Conservation (phyloP, 2,329 filamentous ascomycete species). For the Ophiocordyceps camponoti-rufipedis region DNA sequence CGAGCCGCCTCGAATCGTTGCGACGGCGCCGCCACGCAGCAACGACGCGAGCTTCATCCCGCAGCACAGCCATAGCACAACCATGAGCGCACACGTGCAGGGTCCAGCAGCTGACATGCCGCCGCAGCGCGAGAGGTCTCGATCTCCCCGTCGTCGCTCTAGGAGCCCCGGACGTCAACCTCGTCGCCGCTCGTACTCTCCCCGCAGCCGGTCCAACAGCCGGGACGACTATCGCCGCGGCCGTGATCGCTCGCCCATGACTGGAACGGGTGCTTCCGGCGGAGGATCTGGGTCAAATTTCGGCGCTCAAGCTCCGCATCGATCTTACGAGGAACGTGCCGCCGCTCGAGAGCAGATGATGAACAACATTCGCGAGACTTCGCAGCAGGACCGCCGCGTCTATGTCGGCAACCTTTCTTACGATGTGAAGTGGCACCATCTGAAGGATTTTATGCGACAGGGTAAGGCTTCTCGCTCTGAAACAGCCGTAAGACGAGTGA, state of each 20-base stretch:
- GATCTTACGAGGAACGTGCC: slow-evolving; percentile 69
- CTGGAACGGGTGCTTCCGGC: slow-evolving; percentile 47
- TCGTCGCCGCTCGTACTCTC: slow-evolving; percentile 61
- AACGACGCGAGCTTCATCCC: not conserved
- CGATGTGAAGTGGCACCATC: slow-evolving; percentile 99
- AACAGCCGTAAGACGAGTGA: slow-evolving; percentile 7
- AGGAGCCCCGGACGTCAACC: slow-evolving; percentile 58
- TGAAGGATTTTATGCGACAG: slow-evolving; percentile 99
- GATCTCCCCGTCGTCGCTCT: slow-evolving; percentile 65
- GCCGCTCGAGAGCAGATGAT: slow-evolving; percentile 89
- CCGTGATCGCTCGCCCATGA: slow-evolving; percentile 72
- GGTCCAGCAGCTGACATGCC: slow-evolving; percentile 9
- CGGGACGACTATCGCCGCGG: slow-evolving; percentile 59
- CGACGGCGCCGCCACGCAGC: not conserved
- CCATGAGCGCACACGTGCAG: not conserved
- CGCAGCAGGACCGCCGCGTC: slow-evolving; percentile 96
- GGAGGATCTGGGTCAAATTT: slow-evolving; percentile 54
- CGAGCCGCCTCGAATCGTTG: not conserved
- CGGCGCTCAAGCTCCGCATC: slow-evolving; percentile 41
- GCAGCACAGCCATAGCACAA: not conserved
- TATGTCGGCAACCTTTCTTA: slow-evolving; percentile 98
- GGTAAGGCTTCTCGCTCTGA: slow-evolving; percentile 39
- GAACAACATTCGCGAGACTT: slow-evolving; percentile 80
- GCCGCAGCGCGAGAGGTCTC: slow-evolving; percentile 62
- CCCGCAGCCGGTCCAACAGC: slow-evolving; percentile 58